Evolutionary conservation across 495 filamentous ascomycete genomes (phyloP).

Genomic region (Amorphotheca resinae): DNA sequence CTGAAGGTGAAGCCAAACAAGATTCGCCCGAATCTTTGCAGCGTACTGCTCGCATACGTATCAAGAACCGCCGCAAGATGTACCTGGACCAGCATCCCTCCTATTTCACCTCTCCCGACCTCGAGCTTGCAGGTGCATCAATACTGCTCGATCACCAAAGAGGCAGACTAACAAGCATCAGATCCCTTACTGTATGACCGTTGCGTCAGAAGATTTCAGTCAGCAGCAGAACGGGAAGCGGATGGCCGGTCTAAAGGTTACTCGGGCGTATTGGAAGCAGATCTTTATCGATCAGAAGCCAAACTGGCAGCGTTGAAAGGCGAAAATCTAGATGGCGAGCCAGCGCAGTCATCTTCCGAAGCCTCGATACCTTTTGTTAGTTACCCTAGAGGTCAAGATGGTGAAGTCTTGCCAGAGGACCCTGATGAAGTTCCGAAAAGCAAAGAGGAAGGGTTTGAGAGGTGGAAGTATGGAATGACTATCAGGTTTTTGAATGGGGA

Average conservation of each 20-base stretch:
- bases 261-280: constrained; percentile 55
- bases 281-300: constrained; percentile 56
- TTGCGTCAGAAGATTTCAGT: constrained; percentile 62
- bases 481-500: constrained; percentile 53
- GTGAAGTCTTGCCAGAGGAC: constrained; percentile 32
- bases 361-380: constrained; percentile 9
- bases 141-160: not conserved
- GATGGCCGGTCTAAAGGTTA: constrained; percentile 61
- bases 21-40: not conserved
- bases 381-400: constrained; percentile 11
- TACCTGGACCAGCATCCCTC: constrained; percentile 21
- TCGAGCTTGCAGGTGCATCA: constrained; percentile 18
- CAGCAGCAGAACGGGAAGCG: constrained; percentile 54
- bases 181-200: constrained; percentile 72
- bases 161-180: constrained; percentile 23
- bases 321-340: constrained; percentile 23
- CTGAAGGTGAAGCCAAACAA: not conserved
- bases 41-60: constrained; percentile 11
- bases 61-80: constrained; percentile 19
- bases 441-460: constrained; percentile 53
- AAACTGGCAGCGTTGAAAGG: constrained; percentile 47
- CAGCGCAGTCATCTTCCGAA: constrained; percentile 23
- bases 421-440: constrained; percentile 43
- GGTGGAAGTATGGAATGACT: constrained; percentile 61
- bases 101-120: constrained; percentile 19